Evolutionary conservation across 2,329 filamentous ascomycete genomes (phyloP), one percentile per base, ranked within the genome.

Genomic region (Paracamarosporium sp.): DNA sequence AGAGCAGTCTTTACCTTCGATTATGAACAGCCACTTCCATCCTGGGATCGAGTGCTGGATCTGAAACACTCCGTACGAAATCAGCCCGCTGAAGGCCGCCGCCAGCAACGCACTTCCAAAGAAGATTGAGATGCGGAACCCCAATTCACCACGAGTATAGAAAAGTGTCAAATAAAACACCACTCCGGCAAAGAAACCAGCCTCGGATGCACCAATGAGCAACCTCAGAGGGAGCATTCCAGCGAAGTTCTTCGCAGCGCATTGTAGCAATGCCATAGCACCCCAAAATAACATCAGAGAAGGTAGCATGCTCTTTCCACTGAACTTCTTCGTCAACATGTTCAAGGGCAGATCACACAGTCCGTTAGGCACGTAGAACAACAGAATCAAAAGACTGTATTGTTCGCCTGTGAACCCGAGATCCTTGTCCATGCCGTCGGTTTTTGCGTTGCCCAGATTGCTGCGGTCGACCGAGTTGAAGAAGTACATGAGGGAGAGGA

Each of bases 91-190:
- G 47, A 80, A 78, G 1, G 75, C 72, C 0, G 75, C 79, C 1
- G 75, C 79, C 1, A 80, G 70, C 8, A 80, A 69, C 2, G 78
- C 76, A 47, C 71, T 78, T 0, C 74, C 78, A 41, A 81, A 81
- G 65, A 81, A 79, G n/a, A 79, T 76, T 3, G 78, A 79, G 3
- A 78, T 76, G 11, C 79, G 76, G 47, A 81, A 79, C 0, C 76
- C 79, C 62, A 81, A 77, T 57, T 80, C 76, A 13, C 69, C 65
- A 13, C 69, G 67, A 0, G 70, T 71, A 40, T 83, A 82, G 41
- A 86, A 85, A 0, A 83, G 76, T 0, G 83, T 81, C 7, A 83
- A 68, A 60, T 83, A 86, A 68, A 84, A 85, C 2, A 86, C 82
- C 13, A 82, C 80, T 0, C 82, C 78, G 4, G 83, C 80, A 57